Evolutionary conservation across 2,329 filamentous ascomycete genomes (phyloP), one percentile per base, ranked within the genome.

Genomic region (Fusarium sulawesiense): DNA sequence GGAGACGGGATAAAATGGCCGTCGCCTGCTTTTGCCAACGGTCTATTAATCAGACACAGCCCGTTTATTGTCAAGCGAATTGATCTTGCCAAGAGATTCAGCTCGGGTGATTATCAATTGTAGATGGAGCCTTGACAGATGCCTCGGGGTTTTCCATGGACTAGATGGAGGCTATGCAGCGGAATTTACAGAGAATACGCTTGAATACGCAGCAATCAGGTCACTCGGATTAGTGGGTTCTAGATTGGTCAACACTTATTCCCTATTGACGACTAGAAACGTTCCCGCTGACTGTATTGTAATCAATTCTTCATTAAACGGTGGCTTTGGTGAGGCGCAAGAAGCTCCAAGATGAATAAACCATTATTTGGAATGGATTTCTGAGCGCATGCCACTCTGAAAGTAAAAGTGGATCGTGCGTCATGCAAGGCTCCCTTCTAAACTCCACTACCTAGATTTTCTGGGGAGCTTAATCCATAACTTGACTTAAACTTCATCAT

Each of bases 241-340:
- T 23, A 41, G 25, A 30, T 29, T 23, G 21, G 40, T 51, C 25
- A 18, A 34, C 27, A 29, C n/a, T 7, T n/a, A 37, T n/a, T 12
- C 34, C 10, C 18, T 37, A 42, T 64, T 51, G 20, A 45, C 21
- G 37, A 27, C 21, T 20, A 51, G 49, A 20, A 29, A 55, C 49
- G 49, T 64, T 30, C 40, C 45, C 14, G 32, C 37, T 54, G 42
- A 40, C 50, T 47, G 30, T 23, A 20, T 27, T 50, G 34, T 29
- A 46, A 30, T 34, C 27, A 46, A 30, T 29, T 47, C 21, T 41
- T 18, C 14, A 49, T 29, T 14, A 14, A 32, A 30, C 8, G 30
- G 50, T 51, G 68, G 68, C 64, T 60, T 58, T 64, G 59, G 20
- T 54, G 60, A 71, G 64, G 64, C 64, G 59, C 64, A 71, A 60